These are phyloP conservation scores for Cenchrus purpureus DNA, from an alignment of 176 grass and related monocot species.

Conservation along the genomic window DNA sequence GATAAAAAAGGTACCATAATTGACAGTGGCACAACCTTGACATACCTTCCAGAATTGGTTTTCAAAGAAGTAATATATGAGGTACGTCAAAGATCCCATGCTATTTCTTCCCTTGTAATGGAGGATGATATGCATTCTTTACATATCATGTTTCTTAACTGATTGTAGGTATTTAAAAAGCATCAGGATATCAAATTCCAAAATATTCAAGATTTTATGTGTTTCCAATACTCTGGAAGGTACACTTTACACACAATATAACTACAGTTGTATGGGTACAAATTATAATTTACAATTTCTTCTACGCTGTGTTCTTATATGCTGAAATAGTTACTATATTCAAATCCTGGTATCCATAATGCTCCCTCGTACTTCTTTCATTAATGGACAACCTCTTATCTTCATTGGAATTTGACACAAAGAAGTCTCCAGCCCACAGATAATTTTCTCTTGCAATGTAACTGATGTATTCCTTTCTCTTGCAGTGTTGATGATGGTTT, in stretches of 20 bases:
- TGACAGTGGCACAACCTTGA: slow-evolving; percentile 93
- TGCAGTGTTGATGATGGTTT: slow-evolving; percentile 92
- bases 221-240: slow-evolving; percentile 80
- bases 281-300: slow-evolving; percentile 22
- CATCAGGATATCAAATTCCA: slow-evolving; percentile 76
- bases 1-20: slow-evolving; percentile 85
- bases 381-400: neutral
- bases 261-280: neutral
- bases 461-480: slow-evolving; percentile 42
- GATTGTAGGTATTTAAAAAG: slow-evolving; percentile 72
- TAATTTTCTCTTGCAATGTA: slow-evolving; percentile 24
- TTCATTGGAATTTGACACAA: slow-evolving; percentile 26
- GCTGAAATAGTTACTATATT: neutral
- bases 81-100: slow-evolving; percentile 52
- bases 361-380: neutral
- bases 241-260: slow-evolving; percentile 48
- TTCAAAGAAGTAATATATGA: slow-evolving; percentile 67
- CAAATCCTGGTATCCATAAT: neutral
- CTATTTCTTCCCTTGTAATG: slow-evolving; percentile 25
- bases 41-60: slow-evolving; percentile 91
- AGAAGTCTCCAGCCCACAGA: slow-evolving; percentile 2
- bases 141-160: slow-evolving; percentile 29
- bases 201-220: slow-evolving; percentile 76
- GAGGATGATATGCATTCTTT: slow-evolving; percentile 35
- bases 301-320: slow-evolving; percentile 1